A percentile compares a stretch with the other conserved stretches of the same genome.
These are phyloP conservation scores for Sclerotinia trifoliorum DNA, from an alignment of 2,329 filamentous ascomycete genomes.

Conservation along the genomic window DNA sequence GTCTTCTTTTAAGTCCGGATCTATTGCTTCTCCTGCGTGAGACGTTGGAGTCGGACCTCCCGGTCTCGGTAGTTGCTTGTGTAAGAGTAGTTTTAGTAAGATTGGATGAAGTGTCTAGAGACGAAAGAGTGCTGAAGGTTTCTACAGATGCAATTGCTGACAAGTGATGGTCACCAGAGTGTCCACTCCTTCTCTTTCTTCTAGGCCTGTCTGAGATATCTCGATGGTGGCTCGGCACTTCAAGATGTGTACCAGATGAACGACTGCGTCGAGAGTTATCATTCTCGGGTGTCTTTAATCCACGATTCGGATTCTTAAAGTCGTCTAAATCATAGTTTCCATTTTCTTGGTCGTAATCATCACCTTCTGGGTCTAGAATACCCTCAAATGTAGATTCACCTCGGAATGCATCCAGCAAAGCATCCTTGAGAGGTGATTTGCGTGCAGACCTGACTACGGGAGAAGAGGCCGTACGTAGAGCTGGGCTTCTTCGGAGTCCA, in stretches of 20 bases:
- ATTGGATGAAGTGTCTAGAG: slow-evolving; percentile 32
- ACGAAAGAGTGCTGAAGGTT: slow-evolving; percentile 32
- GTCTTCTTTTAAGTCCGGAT: slow-evolving; percentile 54
- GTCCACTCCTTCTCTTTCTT: slow-evolving; percentile 29
- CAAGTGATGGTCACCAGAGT: slow-evolving; percentile 33
- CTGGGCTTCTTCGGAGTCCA: slow-evolving; percentile 55
- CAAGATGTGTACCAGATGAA: slow-evolving; percentile 23
- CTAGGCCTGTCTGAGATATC: slow-evolving; percentile 24
- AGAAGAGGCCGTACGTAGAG: slow-evolving; percentile 51
- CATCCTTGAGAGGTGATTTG: slow-evolving; percentile 56
- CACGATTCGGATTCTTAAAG: slow-evolving; percentile 20
- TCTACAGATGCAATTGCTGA: slow-evolving; percentile 39
- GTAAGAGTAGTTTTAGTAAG: slow-evolving; percentile 45
- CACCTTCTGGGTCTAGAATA: slow-evolving; percentile 26
- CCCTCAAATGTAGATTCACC: slow-evolving; percentile 52
- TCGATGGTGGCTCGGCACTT: slow-evolving; percentile 22
- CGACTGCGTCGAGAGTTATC: slow-evolving; percentile 21
- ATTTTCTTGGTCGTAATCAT: slow-evolving; percentile 28
- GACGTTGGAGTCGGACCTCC: slow-evolving; percentile 30
- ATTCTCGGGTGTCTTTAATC: slow-evolving; percentile 23
- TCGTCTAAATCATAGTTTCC: slow-evolving; percentile 28
- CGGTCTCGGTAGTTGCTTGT: slow-evolving; percentile 38
- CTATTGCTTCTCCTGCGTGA: slow-evolving; percentile 34
- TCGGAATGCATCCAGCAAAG: slow-evolving; percentile 60
- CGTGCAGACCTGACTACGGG: slow-evolving; percentile 45